Evolutionary conservation across 2,329 filamentous ascomycete species (phyloP), one percentile per base, ranked within the genome.

Genomic region (Coniosporium tulheliwenetii): DNA sequence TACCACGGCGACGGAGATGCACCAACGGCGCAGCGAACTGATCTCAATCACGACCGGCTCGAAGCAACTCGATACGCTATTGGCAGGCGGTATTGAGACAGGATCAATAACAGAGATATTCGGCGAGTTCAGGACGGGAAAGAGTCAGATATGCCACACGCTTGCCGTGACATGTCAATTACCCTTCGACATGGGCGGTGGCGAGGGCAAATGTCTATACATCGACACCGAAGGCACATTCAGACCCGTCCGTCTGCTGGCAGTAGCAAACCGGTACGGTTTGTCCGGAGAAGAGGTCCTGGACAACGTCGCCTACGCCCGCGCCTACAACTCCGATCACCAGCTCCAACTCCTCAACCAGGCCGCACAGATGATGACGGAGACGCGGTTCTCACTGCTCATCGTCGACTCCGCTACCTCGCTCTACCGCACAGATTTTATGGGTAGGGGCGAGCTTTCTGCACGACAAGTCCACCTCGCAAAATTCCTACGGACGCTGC

Each of bases 171-270:
- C 91, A 37, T 98, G 93, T 57, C 91, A 98, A 61, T 62, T 98
- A 36, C 91, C 91, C 1, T 96, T 98, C 57, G 91, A 98, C 56
- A 96, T 96, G 89, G 93, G 91, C 40, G 91, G 91, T 42, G 91
- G 93, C 29, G 91, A 98, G 63, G 91, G 91, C 37, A 98, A 98
- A 59, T 98, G 93, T 55, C 71, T 98, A 39, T 98, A 98, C 55
- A 98, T 98, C 49, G 91, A 98, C 53, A 98, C 91, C 0, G 91
- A 98, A 60, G 93, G 91, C 45, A 98, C 91, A 1, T 98, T 98
- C 58, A 77, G 62, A 48, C 93, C 91, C 0, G 86, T 96, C 2
- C 81, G 91, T 41, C 69, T 94, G 12, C 71, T 98, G 3, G 82
- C 87, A 8, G 91, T 96, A 5, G 93, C 91, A 36, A 91, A 94